Evolutionary conservation across 148 eudicot genomes (phyloP), one percentile per base, ranked within the genome.

Genomic region (Rhododendron henanense): DNA sequence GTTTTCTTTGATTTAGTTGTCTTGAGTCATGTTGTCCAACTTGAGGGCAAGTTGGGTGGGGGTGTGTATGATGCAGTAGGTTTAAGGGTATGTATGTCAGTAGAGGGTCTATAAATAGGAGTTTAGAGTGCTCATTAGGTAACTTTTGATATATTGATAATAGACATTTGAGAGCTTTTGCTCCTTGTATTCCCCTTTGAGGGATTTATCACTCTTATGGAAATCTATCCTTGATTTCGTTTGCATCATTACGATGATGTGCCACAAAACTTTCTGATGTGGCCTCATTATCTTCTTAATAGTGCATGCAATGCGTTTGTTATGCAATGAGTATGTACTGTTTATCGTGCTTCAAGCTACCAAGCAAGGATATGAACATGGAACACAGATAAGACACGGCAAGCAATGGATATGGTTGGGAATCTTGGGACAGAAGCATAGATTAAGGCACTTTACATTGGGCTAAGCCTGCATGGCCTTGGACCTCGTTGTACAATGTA

Each of bases 231-330:
- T 41, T 41, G 45, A 41, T 41, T 41, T 41, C 45, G 6, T 41
- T 41, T 41, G 45, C 45, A 41, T 41, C 7, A 41, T 41, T 41
- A 80, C 4, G 19, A 80, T 37, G 59, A 51, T 51, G 39, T 79
- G 82, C 5, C 18, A 0, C 41, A 74, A 7, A 28, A 69, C 55
- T 19, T 83, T 47, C 73, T 47, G 16, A 25, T 71, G 74, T 28
- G 85, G 45, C 33, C 57, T 78, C 81, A 78, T 78, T 47, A n/a
- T 78, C 18, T 78, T 45, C 53, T 78, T 44, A 44, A 44, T 31
- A 10, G 57, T 78, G 57, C 57, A 45, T n/a, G 57, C n/a, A n/a
- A 78, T 47, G 57, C 33, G 3, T 10, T 78, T 78, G 37, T 78
- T 35, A 47, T 78, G 50, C 53, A 23, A 44, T 10, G 33, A 1